Percentiles rank a stretch among this genome's conserved stretches.
These are phyloP conservation scores for Brassica balearica DNA, from an alignment of 441 rosid species.

Conservation along the genomic window DNA sequence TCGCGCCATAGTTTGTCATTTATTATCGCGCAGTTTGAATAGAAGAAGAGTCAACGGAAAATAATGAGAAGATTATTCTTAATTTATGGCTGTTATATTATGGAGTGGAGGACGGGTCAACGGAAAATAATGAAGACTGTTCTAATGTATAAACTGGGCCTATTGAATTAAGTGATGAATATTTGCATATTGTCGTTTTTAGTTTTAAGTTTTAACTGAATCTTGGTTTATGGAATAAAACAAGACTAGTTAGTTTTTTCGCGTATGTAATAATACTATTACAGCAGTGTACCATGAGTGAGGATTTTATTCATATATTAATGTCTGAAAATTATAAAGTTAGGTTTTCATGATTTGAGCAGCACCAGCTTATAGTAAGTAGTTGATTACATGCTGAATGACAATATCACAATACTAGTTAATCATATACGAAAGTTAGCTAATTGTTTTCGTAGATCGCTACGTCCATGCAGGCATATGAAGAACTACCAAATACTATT, in stretches of 20 bases:
- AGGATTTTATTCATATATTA: constrained; percentile 13
- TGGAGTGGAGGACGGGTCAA: neutral
- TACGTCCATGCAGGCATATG: no score
- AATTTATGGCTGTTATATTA: no score
- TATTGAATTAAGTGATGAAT: neutral
- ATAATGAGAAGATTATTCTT: neutral
- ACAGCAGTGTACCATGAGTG: constrained; percentile 5
- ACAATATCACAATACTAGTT: neutral
- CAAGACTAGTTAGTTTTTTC: neutral
- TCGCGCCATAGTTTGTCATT: constrained; percentile 77
- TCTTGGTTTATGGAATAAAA: no score
- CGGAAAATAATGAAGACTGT: neutral
- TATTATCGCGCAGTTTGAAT: neutral
- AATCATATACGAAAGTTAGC: neutral
- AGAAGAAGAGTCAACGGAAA: neutral
- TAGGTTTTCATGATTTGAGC: neutral
- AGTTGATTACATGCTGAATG: no score
- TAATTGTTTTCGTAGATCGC: no score
- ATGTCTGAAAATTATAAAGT: constrained; percentile 5
- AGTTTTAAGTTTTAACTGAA: no score
- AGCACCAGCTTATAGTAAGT: neutral
- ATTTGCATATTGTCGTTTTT: neutral
- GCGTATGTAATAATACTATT: neutral
- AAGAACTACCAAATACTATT: neutral
- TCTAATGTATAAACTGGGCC: no score